Conservation (phyloP, 2,329 filamentous ascomycete species). For the Monosporascus cannonballus region DNA sequence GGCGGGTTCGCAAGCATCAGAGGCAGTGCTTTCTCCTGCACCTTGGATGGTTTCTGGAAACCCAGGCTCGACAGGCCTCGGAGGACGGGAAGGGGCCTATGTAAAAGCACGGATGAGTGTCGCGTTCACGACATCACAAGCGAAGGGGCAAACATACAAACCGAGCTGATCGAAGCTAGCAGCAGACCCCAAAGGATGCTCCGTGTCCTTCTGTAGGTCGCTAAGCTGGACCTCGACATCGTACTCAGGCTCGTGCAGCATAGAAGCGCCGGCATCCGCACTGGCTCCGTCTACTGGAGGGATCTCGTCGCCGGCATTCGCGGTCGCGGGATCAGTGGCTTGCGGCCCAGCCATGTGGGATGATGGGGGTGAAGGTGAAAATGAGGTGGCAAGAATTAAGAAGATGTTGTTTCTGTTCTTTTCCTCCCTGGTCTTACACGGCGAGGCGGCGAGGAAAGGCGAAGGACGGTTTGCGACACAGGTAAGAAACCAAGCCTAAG, state of each 20-base stretch:
- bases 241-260: constrained; percentile 66
- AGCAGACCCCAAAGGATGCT: constrained; percentile 81
- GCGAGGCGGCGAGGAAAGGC: too few relatives aligned
- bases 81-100: constrained; percentile 41
- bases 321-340: constrained; percentile 24
- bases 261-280: constrained; percentile 39
- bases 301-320: constrained; percentile 20
- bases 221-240: constrained; percentile 90
- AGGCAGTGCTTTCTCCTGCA: constrained; percentile 90
- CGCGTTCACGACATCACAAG: background rate
- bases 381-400: background rate
- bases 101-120: constrained; percentile 1
- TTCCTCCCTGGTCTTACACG: too few relatives aligned
- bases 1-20: constrained; percentile 84
- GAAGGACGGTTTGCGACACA: too few relatives aligned
- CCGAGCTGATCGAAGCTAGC: constrained; percentile 80
- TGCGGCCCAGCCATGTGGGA: constrained; percentile 40
- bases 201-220: constrained; percentile 78
- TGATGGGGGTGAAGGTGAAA: background rate
- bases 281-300: constrained; percentile 31
- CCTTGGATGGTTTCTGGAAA: constrained; percentile 94
- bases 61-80: constrained; percentile 74
- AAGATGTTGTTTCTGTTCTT: background rate
- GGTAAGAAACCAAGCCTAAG: too few relatives aligned
- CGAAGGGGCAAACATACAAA: constrained; percentile 52